Conservation (phyloP, 2,329 filamentous ascomycete genomes). For the Didymella lethalis region DNA sequence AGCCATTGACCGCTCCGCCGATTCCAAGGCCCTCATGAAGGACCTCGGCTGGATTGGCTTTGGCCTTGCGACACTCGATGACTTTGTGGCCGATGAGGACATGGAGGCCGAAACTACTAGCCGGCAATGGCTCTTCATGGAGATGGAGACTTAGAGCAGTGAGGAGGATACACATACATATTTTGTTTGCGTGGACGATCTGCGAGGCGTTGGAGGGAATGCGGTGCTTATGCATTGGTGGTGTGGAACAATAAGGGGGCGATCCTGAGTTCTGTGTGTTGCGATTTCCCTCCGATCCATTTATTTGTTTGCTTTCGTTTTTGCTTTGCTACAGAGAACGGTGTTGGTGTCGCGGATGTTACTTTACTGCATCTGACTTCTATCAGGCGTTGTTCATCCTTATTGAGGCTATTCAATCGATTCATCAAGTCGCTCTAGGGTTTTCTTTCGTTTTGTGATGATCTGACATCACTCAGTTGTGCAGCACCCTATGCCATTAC, state of each 20-base stretch:
- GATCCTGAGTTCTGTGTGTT: neutral
- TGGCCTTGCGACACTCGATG: constrained; percentile 79
- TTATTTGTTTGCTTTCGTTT: neutral
- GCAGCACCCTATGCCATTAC: too few relatives aligned
- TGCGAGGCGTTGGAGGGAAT: neutral
- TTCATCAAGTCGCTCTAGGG: too few relatives aligned
- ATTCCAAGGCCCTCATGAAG: constrained; percentile 71
- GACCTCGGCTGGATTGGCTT: constrained; percentile 95
- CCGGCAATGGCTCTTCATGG: constrained; percentile 83
- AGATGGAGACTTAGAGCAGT: constrained; percentile 72
- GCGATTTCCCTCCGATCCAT: too few relatives aligned
- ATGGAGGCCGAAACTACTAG: constrained; percentile 64
- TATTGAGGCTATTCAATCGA: neutral
- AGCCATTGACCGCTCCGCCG: constrained; percentile 76
- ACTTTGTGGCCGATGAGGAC: constrained; percentile 69
- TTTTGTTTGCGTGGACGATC: constrained; percentile 7
- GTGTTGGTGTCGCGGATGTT: neutral
- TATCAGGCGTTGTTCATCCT: neutral
- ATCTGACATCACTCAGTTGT: too few relatives aligned
- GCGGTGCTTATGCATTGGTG: neutral
- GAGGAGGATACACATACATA: constrained; percentile 15
- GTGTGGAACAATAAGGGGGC: too few relatives aligned
- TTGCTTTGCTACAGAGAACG: neutral
- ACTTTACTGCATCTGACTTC: neutral
- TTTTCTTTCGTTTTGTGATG: too few relatives aligned